These are phyloP conservation scores for Arachis hypogaea DNA, from an alignment of 306 rosid genomes.

Conservation along the genomic window DNA sequence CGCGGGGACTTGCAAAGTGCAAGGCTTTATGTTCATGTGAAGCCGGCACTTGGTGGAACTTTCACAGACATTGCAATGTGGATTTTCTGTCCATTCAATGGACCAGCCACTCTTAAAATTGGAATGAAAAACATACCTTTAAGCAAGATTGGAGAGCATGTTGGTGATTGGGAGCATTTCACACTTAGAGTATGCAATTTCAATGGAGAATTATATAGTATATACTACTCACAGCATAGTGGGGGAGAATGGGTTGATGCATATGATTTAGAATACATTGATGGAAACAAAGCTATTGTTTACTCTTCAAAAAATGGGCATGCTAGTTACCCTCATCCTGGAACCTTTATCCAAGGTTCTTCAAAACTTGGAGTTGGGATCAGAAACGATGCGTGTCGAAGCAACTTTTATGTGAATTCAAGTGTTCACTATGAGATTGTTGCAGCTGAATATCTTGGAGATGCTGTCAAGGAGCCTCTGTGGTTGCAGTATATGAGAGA, in stretches of 20 bases:
- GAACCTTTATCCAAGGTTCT: conserved; percentile 52
- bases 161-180: conserved; percentile 95
- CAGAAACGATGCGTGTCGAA: conserved; percentile 45
- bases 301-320: conserved; percentile 51
- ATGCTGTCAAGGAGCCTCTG: conserved; percentile 40
- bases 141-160: conserved; percentile 70
- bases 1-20: conserved; percentile 71
- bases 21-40: conserved; percentile 78
- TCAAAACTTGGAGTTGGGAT: conserved; percentile 52
- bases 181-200: conserved; percentile 61
- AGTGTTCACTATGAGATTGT: conserved; percentile 46
- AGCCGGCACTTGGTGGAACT: conserved; percentile 87
- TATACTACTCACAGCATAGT: conserved; percentile 55
- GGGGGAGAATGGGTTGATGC: conserved; percentile 54
- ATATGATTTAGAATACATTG: conserved; percentile 40
- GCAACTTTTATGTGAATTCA: conserved; percentile 46
- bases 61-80: conserved; percentile 89
- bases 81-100: conserved; percentile 93
- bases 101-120: conserved; percentile 73
- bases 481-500: conserved; percentile 56
- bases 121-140: conserved; percentile 59
- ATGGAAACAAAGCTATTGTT: conserved; percentile 47
- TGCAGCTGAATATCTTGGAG: conserved; percentile 56
- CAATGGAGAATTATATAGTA: conserved; percentile 46
- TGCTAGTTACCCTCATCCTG: conserved; percentile 50